Conservation (phyloP, 2,329 filamentous ascomycete genomes). For the Stromatinia cepivora region DNA sequence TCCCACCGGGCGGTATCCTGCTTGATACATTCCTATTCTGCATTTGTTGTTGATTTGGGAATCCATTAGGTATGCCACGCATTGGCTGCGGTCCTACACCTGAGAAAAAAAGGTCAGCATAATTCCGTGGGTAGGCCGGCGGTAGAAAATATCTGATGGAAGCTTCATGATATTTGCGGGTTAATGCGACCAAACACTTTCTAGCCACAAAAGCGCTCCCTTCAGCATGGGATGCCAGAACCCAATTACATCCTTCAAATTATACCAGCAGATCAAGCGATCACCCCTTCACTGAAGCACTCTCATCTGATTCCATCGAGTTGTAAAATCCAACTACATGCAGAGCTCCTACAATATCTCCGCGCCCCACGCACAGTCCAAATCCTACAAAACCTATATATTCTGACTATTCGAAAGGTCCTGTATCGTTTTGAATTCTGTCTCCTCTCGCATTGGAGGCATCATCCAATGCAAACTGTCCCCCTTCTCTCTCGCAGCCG, state of each 20-base stretch:
- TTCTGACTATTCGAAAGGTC: neutral
- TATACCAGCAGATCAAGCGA: neutral
- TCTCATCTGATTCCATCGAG: neutral
- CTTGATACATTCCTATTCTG: conserved; percentile 58
- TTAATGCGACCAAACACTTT: conserved; percentile 10
- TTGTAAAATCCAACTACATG: conserved; percentile 2
- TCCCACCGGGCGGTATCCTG: conserved; percentile 64
- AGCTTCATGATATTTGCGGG: neutral
- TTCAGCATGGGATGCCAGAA: neutral
- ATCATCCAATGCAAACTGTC: conserved; percentile 14
- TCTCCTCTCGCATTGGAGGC: neutral
- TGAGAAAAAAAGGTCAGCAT: conserved; percentile 31
- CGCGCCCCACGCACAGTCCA: neutral
- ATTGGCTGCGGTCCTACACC: conserved; percentile 60
- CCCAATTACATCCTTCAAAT: neutral
- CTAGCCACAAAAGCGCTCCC: neutral
- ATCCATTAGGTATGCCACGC: conserved; percentile 61
- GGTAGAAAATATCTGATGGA: neutral
- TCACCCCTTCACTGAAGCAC: neutral
- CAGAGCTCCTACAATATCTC: neutral
- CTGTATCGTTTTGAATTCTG: neutral
- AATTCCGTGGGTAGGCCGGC: neutral
- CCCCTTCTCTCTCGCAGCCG: conserved; percentile 22
- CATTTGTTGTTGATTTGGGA: conserved; percentile 58
- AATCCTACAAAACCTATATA: too few species aligned